Conservation (phyloP, 139 green algal species). For the Desmodesmus armatus region DNA sequence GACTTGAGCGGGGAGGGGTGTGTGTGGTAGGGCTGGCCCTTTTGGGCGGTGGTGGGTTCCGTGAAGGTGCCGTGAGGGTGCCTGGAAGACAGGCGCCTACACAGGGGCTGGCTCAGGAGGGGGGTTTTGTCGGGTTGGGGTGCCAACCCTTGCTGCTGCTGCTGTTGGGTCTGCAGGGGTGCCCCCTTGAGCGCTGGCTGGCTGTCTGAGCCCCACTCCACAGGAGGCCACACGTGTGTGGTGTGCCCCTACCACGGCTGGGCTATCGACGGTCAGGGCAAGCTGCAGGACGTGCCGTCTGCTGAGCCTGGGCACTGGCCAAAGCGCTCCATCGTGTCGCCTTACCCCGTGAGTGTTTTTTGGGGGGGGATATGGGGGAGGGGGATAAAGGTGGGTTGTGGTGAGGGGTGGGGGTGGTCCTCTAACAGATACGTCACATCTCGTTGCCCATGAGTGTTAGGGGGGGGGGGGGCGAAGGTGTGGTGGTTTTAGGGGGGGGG, state of each 20-base stretch:
- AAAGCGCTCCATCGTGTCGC: conserved; percentile 64
- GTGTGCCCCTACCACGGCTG: conserved; percentile 84
- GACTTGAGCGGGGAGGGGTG: conserved; percentile 43
- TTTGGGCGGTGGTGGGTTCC: too few species aligned
- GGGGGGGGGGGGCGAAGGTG: too few species aligned
- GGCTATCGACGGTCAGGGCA: conserved; percentile 79
- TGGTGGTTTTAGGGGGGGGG: too few species aligned
- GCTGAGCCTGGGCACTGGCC: conserved; percentile 63
- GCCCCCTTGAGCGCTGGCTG: conserved; percentile 68
- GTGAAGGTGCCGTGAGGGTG: too few species aligned
- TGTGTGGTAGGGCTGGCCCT: too few species aligned
- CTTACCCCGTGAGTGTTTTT: conserved; percentile 69
- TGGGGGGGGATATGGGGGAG: too few species aligned
- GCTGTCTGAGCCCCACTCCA: conserved; percentile 33
- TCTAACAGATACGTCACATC: too few species aligned
- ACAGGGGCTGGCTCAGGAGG: neutral
- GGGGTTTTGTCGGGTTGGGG: too few species aligned
- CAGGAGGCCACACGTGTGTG: conserved; percentile 71
- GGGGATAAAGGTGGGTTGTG: too few species aligned
- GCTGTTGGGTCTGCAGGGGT: conserved; percentile 42
- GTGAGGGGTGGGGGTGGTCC: too few species aligned
- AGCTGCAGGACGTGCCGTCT: conserved; percentile 58
- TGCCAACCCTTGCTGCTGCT: neutral
- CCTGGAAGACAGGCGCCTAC: too few species aligned
- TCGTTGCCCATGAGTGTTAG: too few species aligned